Base-by-base conservation (phyloP, 2,329 filamentous ascomycete genomes). In the Podosphaera fusca region DNA sequence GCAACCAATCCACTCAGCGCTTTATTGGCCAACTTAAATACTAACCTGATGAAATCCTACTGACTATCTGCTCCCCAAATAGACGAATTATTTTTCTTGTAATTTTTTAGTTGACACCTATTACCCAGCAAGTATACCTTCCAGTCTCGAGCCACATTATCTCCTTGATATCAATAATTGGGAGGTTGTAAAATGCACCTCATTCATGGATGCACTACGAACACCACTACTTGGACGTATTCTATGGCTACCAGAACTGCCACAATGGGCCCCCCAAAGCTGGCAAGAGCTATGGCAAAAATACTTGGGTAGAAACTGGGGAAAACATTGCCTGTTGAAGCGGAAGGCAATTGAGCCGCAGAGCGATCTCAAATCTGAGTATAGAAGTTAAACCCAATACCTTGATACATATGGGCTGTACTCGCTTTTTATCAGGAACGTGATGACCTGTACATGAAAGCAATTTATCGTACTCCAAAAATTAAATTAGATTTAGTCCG, bases 21-120 rank as follows among this genome's bases (percentile, higher is more conserved):
- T 31, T 52, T 21, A 12, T 29, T 34, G 0, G 9, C 6, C 9
- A 34, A 21, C 12, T 30, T 2, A 52, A 9, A 46, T 56, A 40
- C 59, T 55, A 46, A 52, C 14, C 30, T 55, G 31, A 12, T 46
- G 34, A 12, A 9, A 4, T 7, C n/a, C 38, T 31, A 34, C 53
- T 56, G 31, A 55, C 8, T n/a, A 62, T 47, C 58, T 40, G 29
- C 14, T 21, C 35, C n/a, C 14, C 2, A 34, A 29, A 12, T 59
- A 81, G 77, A 74, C 81, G 40, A 81, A 90, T 59, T 71, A 94
- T 49, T 74, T 75, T 34, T 74, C 80, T 56, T 98, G 92, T 69
- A 75, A 80, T 7, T 95, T 94, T 69, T 67, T 98, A 3, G 82
- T 96, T 14, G 92, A 98, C 67, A 94, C 87, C 0, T 82, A 85